Conservation (phyloP, 1,139 yeast species). For the Saccharomyces hybrid region DNA sequence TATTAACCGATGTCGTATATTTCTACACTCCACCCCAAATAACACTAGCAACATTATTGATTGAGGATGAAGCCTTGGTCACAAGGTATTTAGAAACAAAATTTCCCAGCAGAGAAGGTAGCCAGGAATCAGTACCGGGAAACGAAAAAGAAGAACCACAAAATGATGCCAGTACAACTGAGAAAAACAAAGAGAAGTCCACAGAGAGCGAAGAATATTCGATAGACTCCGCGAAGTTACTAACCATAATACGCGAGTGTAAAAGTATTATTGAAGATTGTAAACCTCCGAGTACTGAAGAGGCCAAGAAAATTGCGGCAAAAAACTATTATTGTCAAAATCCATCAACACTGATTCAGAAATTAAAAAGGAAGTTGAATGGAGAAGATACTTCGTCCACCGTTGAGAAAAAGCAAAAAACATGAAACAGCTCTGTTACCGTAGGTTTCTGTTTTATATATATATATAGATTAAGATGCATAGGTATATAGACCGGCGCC, state of each 20-base stretch:
- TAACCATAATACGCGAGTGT: constrained; percentile 44
- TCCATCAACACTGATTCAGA: constrained; percentile 43
- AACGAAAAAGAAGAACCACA: constrained; percentile 5
- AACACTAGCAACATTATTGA: constrained; percentile 77
- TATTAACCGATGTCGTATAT: constrained; percentile 70
- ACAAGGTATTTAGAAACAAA: constrained; percentile 59
- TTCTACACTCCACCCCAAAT: constrained; percentile 90
- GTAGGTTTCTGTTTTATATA: neutral
- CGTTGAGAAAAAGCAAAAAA: constrained; percentile 9
- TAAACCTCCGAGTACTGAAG: constrained; percentile 47
- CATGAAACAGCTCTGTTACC: neutral
- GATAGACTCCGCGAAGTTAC: constrained; percentile 38
- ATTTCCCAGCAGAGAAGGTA: constrained; percentile 32
- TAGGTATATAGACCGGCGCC: neutral
- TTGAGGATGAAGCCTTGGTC: constrained; percentile 55
- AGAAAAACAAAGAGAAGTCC: constrained; percentile 6
- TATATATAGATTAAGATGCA: neutral
- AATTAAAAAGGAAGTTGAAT: constrained; percentile 21
- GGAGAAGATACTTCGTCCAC: constrained; percentile 9
- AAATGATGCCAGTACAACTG: constrained; percentile 9
- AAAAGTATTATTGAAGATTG: constrained; percentile 39
- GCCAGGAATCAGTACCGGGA: constrained; percentile 9
- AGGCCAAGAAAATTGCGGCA: constrained; percentile 53
- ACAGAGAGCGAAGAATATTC: constrained; percentile 1
- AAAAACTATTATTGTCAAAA: constrained; percentile 57